phyloP scores from a whole-genome alignment of 2,329 filamentous ascomycete genomes.

The Calonectria honghensis region DNA sequence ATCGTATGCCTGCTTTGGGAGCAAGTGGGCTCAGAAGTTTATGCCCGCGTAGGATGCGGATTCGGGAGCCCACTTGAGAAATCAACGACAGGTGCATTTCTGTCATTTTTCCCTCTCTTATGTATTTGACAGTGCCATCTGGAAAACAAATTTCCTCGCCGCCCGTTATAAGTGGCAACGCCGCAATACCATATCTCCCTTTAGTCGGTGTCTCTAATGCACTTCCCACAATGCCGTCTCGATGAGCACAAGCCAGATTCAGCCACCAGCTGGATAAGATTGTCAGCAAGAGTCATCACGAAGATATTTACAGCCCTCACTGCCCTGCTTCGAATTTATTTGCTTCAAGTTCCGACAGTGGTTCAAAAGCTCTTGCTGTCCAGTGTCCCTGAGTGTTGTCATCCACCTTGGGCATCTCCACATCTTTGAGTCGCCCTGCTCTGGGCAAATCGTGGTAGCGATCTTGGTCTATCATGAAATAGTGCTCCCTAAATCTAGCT shows the following conservation, averaged over 20 bases:
- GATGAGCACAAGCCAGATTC: slow-evolving; percentile 72
- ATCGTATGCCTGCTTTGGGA: slow-evolving; percentile 71
- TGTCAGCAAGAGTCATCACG: slow-evolving; percentile 38
- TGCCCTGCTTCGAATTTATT: slow-evolving; percentile 69
- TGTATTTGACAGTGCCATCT: slow-evolving; percentile 64
- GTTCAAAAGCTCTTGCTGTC: slow-evolving; percentile 59
- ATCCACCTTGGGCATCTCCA: slow-evolving; percentile 61
- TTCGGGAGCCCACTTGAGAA: slow-evolving; percentile 67
- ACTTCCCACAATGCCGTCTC: slow-evolving; percentile 72
- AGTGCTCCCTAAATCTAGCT: slow-evolving; percentile 65
- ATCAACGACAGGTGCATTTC: slow-evolving; percentile 71
- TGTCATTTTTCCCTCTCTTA: slow-evolving; percentile 63
- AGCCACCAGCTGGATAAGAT: slow-evolving; percentile 73
- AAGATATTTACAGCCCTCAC: slow-evolving; percentile 59
- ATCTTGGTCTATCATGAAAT: slow-evolving; percentile 67
- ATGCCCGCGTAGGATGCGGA: slow-evolving; percentile 73
- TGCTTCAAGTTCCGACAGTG: slow-evolving; percentile 63
- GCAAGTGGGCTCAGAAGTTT: slow-evolving; percentile 70
- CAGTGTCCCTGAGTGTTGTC: slow-evolving; percentile 59
- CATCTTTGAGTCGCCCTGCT: slow-evolving; percentile 63
- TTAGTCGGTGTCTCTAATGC: slow-evolving; percentile 67
- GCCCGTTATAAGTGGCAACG: slow-evolving; percentile 72
- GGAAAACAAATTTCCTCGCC: slow-evolving; percentile 65
- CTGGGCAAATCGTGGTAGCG: slow-evolving; percentile 61
- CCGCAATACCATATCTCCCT: slow-evolving; percentile 66